A percentile compares a stretch with the other conserved stretches of the same genome.
Conservation (phyloP, 176 grass and related monocot genomes). For the Miscanthus lutarioriparius region DNA sequence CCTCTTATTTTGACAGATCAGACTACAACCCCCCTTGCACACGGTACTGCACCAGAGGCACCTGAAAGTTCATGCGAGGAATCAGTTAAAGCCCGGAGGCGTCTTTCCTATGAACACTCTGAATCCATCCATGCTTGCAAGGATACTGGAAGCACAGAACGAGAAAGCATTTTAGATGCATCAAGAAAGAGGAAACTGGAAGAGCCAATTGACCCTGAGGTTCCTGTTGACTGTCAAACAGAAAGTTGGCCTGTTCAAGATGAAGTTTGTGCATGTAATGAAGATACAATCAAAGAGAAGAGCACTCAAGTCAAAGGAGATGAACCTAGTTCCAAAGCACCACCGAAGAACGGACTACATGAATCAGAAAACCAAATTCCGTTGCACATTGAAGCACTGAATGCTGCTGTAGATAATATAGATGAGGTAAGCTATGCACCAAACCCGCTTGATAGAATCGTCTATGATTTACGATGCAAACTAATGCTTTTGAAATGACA, state of each 20-base stretch:
- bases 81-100: conserved; percentile 31
- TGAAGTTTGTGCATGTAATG: conserved; percentile 26
- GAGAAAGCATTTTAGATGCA: conserved; percentile 19
- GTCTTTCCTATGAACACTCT: conserved; percentile 33
- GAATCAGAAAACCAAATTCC: conserved; percentile 33
- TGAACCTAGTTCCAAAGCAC: conserved; percentile 1
- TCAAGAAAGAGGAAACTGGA: conserved; percentile 4
- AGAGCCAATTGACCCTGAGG: conserved; percentile 19
- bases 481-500: conserved; percentile 15
- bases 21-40: conserved; percentile 5
- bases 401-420: conserved; percentile 39
- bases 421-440: conserved; percentile 43
- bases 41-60: background rate
- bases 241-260: conserved; percentile 22
- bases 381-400: conserved; percentile 5
- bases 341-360: conserved; percentile 4
- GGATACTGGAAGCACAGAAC: conserved; percentile 37
- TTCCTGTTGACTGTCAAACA: conserved; percentile 20
- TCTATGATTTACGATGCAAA: background rate
- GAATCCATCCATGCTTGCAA: conserved; percentile 30
- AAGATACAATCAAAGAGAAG: conserved; percentile 23
- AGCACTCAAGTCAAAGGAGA: conserved; percentile 12
- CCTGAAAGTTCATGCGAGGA: conserved; percentile 16
- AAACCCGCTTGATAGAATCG: background rate
- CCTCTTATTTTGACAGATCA: conserved; percentile 45